Evolutionary conservation across 495 filamentous ascomycete genomes (phyloP).

Genomic region (Xylaria castorea): DNA sequence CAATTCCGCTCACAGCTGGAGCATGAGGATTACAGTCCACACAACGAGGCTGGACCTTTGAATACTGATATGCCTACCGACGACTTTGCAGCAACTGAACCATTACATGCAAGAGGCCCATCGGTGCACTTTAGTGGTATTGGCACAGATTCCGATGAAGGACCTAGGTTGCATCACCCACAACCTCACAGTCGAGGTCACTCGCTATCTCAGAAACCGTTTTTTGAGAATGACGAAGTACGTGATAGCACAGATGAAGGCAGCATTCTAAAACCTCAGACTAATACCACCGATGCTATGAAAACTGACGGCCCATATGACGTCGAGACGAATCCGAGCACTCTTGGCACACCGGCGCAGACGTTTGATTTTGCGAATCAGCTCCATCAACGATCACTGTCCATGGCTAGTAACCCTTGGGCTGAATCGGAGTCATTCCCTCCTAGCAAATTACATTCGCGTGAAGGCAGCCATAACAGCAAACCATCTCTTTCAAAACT

Average conservation of each 20-base stretch:
- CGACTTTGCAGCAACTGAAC: constrained; percentile 31
- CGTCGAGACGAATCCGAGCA: constrained; percentile 78
- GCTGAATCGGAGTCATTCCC: constrained; percentile 47
- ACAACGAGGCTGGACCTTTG: constrained; percentile 51
- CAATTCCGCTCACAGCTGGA: constrained; percentile 74
- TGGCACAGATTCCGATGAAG: constrained; percentile 52
- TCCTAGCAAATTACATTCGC: constrained; percentile 42
- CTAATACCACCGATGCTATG: constrained; percentile 40
- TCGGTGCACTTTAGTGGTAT: constrained; percentile 55
- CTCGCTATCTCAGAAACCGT: constrained; percentile 61
- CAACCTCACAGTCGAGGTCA: constrained; percentile 67
- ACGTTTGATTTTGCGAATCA: constrained; percentile 48
- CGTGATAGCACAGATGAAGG: constrained; percentile 44
- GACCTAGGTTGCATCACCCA: constrained; percentile 64
- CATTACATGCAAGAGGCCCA: constrained; percentile 45
- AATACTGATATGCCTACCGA: constrained; percentile 30
- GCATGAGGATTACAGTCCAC: constrained; percentile 66
- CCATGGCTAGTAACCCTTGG: constrained; percentile 59
- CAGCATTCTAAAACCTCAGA: constrained; percentile 40
- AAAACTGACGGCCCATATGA: constrained; percentile 65
- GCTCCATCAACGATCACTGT: constrained; percentile 50
- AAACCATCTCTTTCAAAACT: constrained; percentile 76
- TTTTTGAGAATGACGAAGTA: constrained; percentile 50
- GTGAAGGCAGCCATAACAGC: constrained; percentile 60
- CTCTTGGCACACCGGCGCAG: constrained; percentile 67